These are phyloP conservation scores for Plasmodium relictum DNA, from an alignment of 169 alveolate species.

Conservation along the genomic window DNA sequence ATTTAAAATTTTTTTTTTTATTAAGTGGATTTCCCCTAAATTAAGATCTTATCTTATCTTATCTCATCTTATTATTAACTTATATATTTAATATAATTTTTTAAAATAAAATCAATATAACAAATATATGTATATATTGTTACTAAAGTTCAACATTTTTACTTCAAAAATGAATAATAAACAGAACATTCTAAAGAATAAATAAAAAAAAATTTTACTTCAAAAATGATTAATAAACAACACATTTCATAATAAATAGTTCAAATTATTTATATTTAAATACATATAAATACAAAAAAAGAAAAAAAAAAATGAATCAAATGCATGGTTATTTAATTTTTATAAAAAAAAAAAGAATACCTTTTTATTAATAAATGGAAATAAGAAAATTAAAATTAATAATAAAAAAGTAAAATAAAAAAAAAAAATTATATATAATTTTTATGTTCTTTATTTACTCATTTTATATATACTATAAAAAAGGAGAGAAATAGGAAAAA, in stretches of 20 bases:
- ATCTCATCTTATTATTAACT: too few species aligned
- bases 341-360: background rate
- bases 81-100: background rate
- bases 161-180: background rate
- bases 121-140: background rate
- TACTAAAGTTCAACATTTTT: background rate
- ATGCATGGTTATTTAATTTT: background rate
- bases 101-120: background rate
- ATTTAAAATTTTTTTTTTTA: too few species aligned
- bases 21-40: too few species aligned
- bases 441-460: background rate
- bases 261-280: background rate
- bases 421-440: background rate
- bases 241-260: background rate
- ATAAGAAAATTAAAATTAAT: background rate
- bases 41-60: too few species aligned
- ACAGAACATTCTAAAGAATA: background rate
- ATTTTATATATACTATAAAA: background rate
- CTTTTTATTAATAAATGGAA: too few species aligned
- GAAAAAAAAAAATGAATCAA: slow-evolving; percentile 7
- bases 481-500: background rate
- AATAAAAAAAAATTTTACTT: background rate
- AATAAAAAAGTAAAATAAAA: background rate
- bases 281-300: slow-evolving; percentile 4
- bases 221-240: background rate